Conservation (phyloP, 2,329 filamentous ascomycete species). For the Chaetomium strumarium region DNA sequence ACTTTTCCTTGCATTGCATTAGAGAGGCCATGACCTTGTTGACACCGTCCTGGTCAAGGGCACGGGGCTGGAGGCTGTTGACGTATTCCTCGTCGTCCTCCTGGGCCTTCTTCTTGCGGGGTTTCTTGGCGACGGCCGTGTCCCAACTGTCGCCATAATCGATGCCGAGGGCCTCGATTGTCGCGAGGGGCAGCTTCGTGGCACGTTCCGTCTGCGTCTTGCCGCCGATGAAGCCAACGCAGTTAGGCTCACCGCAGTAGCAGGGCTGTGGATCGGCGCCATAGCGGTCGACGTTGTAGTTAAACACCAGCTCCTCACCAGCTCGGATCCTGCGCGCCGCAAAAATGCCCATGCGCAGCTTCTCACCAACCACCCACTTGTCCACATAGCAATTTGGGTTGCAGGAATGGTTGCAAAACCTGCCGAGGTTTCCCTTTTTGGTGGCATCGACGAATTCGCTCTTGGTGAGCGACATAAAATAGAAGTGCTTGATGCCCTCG, state of each 20-base stretch:
- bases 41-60: conserved; percentile 74
- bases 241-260: conserved; percentile 92
- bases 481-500: conserved; percentile 98
- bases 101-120: conserved; percentile 82
- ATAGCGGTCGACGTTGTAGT: conserved; percentile 98
- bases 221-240: conserved; percentile 92
- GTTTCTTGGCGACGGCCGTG: conserved; percentile 79
- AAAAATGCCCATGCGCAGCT: conserved; percentile 98
- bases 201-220: conserved; percentile 96
- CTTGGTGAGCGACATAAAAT: conserved; percentile 98
- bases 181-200: conserved; percentile 82
- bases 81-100: conserved; percentile 96
- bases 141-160: conserved; percentile 92
- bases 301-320: conserved; percentile 95
- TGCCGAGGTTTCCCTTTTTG: conserved; percentile 89
- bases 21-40: conserved; percentile 94
- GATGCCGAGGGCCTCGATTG: conserved; percentile 92
- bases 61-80: conserved; percentile 75
- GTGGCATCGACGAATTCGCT: conserved; percentile 97
- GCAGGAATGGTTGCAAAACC: conserved; percentile 98
- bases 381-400: conserved; percentile 98
- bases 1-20: conserved; percentile 98
- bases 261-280: conserved; percentile 94
- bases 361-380: conserved; percentile 98
- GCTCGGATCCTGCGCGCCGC: conserved; percentile 76